Evolutionary conservation across 805 yeast species (phyloP).

Genomic region (Metschnikowia cubensis): DNA sequence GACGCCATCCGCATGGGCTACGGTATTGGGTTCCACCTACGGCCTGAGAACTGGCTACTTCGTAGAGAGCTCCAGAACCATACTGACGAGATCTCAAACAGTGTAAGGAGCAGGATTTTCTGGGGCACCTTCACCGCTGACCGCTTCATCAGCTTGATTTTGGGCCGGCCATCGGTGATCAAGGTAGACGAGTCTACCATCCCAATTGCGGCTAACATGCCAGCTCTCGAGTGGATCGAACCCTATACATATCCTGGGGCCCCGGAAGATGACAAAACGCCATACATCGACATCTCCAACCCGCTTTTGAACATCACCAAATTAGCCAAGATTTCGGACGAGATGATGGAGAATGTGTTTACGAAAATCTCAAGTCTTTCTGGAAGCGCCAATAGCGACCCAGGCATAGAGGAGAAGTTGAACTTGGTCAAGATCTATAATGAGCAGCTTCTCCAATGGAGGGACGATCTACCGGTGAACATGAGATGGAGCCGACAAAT

Average conservation of each 20-base stretch:
- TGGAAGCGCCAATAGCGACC: neutral
- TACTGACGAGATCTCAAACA: constrained; percentile 4
- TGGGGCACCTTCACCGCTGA: constrained; percentile 16
- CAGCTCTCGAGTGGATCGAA: constrained; percentile 12
- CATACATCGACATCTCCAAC: constrained; percentile 13
- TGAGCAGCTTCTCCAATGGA: constrained; percentile 9
- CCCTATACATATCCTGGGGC: constrained; percentile 13
- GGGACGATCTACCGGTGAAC: constrained; percentile 7
- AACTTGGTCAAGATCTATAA: constrained; percentile 8
- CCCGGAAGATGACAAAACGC: neutral
- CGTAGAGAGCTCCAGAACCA: neutral
- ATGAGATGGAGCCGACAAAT: constrained; percentile 8
- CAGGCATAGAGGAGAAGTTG: neutral
- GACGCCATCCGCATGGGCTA: constrained; percentile 14
- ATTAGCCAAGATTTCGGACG: constrained; percentile 10
- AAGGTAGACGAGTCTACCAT: constrained; percentile 10
- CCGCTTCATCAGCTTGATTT: constrained; percentile 13
- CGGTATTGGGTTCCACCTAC: constrained; percentile 14
- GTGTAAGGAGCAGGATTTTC: constrained; percentile 13
- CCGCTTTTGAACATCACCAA: constrained; percentile 9
- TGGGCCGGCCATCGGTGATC: constrained; percentile 12
- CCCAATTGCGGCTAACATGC: constrained; percentile 12
- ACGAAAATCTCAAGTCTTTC: neutral
- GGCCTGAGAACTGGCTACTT: constrained; percentile 11
- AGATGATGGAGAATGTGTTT: constrained; percentile 10